Conservation (phyloP, 371 early-diverging fungal species). For the Mucor sp. region DNA sequence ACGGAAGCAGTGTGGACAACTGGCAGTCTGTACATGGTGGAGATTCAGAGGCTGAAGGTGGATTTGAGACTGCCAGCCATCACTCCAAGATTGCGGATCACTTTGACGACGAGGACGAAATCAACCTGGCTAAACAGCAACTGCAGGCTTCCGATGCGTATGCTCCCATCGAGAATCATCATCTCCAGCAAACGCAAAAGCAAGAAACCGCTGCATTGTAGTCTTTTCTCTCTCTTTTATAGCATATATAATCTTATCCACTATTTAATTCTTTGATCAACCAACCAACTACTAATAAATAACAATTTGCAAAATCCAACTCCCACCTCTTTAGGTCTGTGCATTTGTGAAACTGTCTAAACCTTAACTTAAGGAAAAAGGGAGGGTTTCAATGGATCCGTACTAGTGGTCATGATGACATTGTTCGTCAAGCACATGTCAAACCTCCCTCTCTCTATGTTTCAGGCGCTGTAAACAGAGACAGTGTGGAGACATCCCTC, state of each 20-base stretch:
- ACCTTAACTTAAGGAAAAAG: not conserved
- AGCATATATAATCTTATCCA: not conserved
- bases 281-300: not conserved
- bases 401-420: not conserved
- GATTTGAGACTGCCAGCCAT: not conserved
- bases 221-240: not conserved
- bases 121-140: not conserved
- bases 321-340: not conserved
- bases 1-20: not conserved
- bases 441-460: not conserved
- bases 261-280: not conserved
- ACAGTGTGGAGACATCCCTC: not conserved
- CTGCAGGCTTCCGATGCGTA: not conserved
- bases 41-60: not conserved
- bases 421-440: not conserved
- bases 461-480: not conserved
- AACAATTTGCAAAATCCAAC: not conserved
- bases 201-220: constrained; percentile 1
- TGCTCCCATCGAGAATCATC: not conserved
- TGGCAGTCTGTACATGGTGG: constrained; percentile 1
- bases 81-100: constrained; percentile 2
- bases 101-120: not conserved
- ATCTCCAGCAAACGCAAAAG: constrained; percentile 1
- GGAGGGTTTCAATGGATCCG: not conserved
- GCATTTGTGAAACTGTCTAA: not conserved